These are phyloP conservation scores for Echites panduratus DNA, from an alignment of 257 asterid genomes.

Conservation along the genomic window DNA sequence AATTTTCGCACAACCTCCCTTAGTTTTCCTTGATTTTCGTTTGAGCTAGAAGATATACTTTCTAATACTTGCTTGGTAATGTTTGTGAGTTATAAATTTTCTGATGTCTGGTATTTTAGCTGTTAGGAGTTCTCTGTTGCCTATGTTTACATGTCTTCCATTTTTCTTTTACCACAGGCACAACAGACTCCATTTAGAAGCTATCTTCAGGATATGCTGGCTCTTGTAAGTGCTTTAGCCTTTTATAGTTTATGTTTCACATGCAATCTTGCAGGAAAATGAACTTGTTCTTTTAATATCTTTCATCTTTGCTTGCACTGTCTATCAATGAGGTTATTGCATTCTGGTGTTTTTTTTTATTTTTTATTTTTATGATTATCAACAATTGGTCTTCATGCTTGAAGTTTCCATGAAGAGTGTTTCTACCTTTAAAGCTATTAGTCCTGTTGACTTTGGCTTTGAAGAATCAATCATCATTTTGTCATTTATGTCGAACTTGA, in stretches of 20 bases:
- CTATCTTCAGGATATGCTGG: slow-evolving; percentile 80
- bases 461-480: too few species aligned
- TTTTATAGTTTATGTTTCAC: background rate
- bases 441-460: too few species aligned
- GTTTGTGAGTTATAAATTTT: background rate
- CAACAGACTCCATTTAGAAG: slow-evolving; percentile 83
- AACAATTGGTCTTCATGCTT: background rate
- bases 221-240: slow-evolving; percentile 52
- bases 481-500: too few species aligned
- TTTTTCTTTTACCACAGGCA: slow-evolving; percentile 46
- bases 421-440: background rate
- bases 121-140: background rate
- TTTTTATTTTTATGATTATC: too few species aligned
- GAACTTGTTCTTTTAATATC: background rate
- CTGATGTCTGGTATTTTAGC: background rate
- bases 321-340: background rate
- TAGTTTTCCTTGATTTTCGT: background rate
- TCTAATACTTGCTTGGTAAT: background rate
- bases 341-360: background rate
- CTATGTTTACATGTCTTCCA: slow-evolving; percentile 1
- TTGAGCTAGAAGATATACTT: background rate
- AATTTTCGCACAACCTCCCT: background rate
- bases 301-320: background rate
- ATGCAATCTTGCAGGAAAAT: background rate
- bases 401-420: background rate